These are phyloP conservation scores for Tuber microsphaerosporum DNA, from an alignment of 495 filamentous ascomycete genomes.

Conservation along the genomic window DNA sequence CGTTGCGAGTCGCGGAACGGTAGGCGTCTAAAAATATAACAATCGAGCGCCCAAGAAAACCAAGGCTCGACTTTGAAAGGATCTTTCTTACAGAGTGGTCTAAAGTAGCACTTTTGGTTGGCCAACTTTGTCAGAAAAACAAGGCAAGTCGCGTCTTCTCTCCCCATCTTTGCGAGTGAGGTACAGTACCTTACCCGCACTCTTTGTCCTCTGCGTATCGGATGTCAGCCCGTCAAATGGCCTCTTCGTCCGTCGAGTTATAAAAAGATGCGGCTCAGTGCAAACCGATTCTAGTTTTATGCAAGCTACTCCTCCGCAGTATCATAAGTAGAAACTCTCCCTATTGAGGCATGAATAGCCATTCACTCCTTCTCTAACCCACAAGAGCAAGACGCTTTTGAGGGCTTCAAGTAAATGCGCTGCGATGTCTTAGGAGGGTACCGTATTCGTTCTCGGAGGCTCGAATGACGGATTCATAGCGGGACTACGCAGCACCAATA, in stretches of 20 bases:
- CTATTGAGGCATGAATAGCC: not conserved
- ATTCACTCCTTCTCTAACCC: not conserved
- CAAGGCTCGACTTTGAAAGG: not conserved
- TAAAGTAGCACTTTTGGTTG: not conserved
- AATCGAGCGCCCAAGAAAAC: not conserved
- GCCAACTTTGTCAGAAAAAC: not conserved
- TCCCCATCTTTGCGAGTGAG: not conserved
- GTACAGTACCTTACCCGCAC: not conserved
- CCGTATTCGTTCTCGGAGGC: not conserved
- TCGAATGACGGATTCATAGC: not conserved
- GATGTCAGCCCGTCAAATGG: not conserved
- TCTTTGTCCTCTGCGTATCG: not conserved
- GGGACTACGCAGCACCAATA: not conserved
- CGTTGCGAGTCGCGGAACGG: not conserved
- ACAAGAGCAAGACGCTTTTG: not conserved
- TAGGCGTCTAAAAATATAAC: not conserved
- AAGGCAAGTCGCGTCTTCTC: not conserved
- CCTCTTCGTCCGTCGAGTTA: not conserved
- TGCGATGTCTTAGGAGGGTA: not conserved
- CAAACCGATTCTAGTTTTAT: not conserved
- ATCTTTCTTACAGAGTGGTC: not conserved
- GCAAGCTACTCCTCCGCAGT: not conserved
- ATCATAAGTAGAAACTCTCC: not conserved
- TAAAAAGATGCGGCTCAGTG: not conserved
- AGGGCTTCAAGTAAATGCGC: not conserved